Conservation (phyloP, 2,329 filamentous ascomycete genomes). For the Alternaria ethzedia region DNA sequence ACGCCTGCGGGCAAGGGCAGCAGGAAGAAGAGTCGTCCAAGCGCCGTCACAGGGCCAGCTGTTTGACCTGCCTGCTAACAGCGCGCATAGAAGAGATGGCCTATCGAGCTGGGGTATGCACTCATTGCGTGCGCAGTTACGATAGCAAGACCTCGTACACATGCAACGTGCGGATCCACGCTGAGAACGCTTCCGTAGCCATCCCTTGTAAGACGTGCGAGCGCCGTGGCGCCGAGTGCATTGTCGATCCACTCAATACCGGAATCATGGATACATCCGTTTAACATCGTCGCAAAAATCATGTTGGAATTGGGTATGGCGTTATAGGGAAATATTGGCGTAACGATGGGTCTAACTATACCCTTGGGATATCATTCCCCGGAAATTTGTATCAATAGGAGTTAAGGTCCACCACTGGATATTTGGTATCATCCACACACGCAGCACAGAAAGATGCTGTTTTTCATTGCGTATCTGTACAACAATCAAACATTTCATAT, state of each 20-base stretch:
- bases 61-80: neutral
- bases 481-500: neutral
- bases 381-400: neutral
- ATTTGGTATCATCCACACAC: neutral
- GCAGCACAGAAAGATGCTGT: neutral
- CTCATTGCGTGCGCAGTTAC: neutral
- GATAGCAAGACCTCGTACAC: neutral
- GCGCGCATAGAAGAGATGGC: neutral
- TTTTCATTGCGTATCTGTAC: neutral
- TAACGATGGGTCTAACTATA: neutral
- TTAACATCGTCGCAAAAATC: neutral
- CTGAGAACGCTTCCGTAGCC: neutral
- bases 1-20: conserved; percentile 28
- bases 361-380: neutral
- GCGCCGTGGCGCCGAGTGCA: neutral
- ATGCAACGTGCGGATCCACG: neutral
- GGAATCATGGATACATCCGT: neutral
- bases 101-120: neutral
- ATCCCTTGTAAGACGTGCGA: neutral
- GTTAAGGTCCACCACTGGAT: neutral
- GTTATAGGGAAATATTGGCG: neutral
- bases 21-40: conserved; percentile 44
- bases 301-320: neutral
- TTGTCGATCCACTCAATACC: neutral
- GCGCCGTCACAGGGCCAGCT: conserved; percentile 24